A percentile compares a stretch with the other conserved stretches of the same genome.
Conservation (phyloP, 768 basidiomycete genomes). For the Termitomyces sp. region DNA sequence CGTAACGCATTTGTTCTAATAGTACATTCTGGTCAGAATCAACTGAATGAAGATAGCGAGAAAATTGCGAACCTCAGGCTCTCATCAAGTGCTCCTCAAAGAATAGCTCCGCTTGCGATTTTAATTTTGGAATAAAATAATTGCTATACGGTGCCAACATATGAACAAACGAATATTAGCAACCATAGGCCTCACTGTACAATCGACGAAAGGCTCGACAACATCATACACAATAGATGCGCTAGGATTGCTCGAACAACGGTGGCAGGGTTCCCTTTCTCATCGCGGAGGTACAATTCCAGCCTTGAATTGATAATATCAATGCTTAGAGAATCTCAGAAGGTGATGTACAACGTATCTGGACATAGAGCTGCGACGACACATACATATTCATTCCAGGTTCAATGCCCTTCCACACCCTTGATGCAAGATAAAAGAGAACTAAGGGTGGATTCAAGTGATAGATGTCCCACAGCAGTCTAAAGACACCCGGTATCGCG, state of each 20-base stretch:
- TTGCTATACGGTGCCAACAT: background rate
- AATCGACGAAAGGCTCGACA: constrained; percentile 5
- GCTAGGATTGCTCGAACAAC: constrained; percentile 3
- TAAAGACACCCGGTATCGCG: constrained; percentile 1
- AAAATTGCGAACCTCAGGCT: background rate
- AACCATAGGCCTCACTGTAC: constrained; percentile 1
- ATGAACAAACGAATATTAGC: background rate
- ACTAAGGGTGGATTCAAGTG: constrained; percentile 10
- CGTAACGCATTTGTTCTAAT: constrained; percentile 11
- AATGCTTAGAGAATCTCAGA: background rate
- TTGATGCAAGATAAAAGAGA: constrained; percentile 5
- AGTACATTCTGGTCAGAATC: background rate
- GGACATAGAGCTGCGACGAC: constrained; percentile 8
- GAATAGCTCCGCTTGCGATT: constrained; percentile 3
- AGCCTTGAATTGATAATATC: constrained; percentile 1
- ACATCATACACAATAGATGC: constrained; percentile 7
- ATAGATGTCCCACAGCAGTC: constrained; percentile 10
- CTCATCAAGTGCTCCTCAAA: constrained; percentile 11
- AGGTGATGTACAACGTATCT: background rate
- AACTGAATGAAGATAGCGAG: background rate
- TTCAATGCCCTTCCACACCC: constrained; percentile 12
- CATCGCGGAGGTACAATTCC: constrained; percentile 11
- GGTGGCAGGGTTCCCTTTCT: background rate
- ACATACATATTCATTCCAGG: constrained; percentile 13
- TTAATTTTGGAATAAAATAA: constrained; percentile 4